Percentiles rank a stretch among this genome's conserved stretches.
Conservation (phyloP, 176 grass and related monocot genomes). For the Eleusine indica region DNA sequence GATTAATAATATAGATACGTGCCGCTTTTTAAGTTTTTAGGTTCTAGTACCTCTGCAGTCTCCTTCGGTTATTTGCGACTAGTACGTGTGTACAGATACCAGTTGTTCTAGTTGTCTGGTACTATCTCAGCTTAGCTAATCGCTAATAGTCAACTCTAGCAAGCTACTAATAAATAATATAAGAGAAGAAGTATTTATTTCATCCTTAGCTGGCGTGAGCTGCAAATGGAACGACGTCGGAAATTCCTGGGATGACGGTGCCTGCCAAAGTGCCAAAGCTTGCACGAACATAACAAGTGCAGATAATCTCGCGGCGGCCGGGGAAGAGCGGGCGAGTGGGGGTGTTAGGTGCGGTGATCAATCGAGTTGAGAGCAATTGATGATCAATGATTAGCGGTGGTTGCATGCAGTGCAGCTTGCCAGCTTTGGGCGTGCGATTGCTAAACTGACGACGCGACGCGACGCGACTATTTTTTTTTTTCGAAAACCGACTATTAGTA, state of each 20-base stretch:
- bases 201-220: not conserved
- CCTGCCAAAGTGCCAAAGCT: no score
- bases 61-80: no score
- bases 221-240: not conserved
- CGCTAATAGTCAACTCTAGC: no score
- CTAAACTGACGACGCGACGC: not conserved
- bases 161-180: no score
- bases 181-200: no score
- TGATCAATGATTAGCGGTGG: conserved; percentile 32
- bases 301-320: not conserved
- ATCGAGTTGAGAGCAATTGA: not conserved
- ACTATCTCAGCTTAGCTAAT: no score
- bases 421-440: not conserved
- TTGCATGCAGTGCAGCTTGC: conserved; percentile 16
- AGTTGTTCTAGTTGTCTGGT: no score
- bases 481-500: no score
- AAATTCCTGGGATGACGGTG: not conserved
- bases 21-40: no score
- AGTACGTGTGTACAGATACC: no score
- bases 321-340: no score
- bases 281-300: not conserved
- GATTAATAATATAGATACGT: not conserved
- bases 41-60: no score
- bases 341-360: conserved; percentile 4
- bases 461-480: not conserved